Percentiles rank a stretch among this genome's conserved stretches.
Conservation (phyloP, 140 eudicot species). For the Oenanthe javanica region DNA sequence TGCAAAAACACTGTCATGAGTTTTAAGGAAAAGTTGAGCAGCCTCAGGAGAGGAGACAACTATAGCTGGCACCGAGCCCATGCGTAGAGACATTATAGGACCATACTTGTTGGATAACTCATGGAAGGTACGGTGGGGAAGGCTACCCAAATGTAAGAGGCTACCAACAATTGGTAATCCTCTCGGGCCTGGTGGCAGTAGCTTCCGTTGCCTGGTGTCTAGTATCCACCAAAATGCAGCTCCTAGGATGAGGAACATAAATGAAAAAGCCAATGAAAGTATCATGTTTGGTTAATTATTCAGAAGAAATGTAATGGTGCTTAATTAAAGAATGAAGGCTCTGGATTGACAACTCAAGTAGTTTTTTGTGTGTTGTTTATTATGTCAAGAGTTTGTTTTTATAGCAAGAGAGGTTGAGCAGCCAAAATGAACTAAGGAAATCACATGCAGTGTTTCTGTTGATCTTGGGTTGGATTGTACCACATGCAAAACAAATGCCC, state of each 20-base stretch:
- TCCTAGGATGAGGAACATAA: neutral
- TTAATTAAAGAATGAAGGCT: neutral
- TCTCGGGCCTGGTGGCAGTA: neutral
- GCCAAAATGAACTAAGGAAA: neutral
- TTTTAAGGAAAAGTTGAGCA: neutral
- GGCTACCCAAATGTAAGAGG: neutral
- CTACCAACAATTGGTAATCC: neutral
- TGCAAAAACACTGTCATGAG: neutral
- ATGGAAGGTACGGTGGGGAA: neutral
- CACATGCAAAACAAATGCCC: no score
- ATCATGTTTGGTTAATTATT: neutral
- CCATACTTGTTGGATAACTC: neutral
- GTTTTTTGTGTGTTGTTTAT: no score
- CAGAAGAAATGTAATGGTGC: neutral
- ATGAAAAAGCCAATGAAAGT: neutral
- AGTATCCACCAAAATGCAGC: neutral
- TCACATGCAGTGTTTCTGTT: neutral
- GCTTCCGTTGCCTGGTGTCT: neutral
- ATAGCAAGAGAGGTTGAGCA: neutral
- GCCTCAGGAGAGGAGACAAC: slow-evolving; percentile 1
- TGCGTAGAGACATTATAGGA: neutral
- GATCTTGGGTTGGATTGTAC: no score
- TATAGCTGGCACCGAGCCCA: slow-evolving; percentile 1
- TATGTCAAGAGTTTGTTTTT: neutral
- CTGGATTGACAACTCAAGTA: no score